These are phyloP conservation scores for Anthracocystis panici-leucophaei DNA, from an alignment of 1,284 basidiomycete genomes.

Conservation along the genomic window DNA sequence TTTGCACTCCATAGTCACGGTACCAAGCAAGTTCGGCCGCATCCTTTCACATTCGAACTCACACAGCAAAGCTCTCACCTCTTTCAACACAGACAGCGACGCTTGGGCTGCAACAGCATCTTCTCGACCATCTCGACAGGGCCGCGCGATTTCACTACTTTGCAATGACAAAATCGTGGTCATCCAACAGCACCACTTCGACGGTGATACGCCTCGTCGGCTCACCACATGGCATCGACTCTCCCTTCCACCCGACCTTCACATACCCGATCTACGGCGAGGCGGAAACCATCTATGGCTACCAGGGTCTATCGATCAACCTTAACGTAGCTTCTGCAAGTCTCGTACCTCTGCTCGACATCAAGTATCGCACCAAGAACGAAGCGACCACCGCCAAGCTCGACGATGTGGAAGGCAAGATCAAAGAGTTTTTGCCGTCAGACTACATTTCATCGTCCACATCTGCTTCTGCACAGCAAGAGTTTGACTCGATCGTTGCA, in stretches of 20 bases:
- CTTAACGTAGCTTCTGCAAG: conserved; percentile 89
- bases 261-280: conserved; percentile 79
- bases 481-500: conserved; percentile 75
- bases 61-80: not conserved
- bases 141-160: not conserved
- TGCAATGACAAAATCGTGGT: conserved; percentile 57
- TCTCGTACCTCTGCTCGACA: conserved; percentile 72
- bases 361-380: conserved; percentile 62
- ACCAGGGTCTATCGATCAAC: conserved; percentile 76
- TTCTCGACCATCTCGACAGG: not conserved
- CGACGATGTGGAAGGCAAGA: conserved; percentile 85
- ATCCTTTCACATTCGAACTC: not conserved
- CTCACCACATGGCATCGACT: conserved; percentile 40
- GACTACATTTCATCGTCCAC: conserved; percentile 70
- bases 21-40: not conserved
- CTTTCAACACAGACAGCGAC: not conserved
- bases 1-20: not conserved
- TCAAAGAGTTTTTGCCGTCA: conserved; percentile 83
- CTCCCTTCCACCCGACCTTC: conserved; percentile 60
- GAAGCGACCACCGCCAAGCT: conserved; percentile 75
- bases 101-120: not conserved
- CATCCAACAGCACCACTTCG: conserved; percentile 58
- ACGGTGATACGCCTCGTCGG: conserved; percentile 56
- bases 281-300: conserved; percentile 96
- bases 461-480: conserved; percentile 67